phyloP scores from a whole-genome alignment of 352 stramenopile genomes.

The Pythium rishiriense region DNA sequence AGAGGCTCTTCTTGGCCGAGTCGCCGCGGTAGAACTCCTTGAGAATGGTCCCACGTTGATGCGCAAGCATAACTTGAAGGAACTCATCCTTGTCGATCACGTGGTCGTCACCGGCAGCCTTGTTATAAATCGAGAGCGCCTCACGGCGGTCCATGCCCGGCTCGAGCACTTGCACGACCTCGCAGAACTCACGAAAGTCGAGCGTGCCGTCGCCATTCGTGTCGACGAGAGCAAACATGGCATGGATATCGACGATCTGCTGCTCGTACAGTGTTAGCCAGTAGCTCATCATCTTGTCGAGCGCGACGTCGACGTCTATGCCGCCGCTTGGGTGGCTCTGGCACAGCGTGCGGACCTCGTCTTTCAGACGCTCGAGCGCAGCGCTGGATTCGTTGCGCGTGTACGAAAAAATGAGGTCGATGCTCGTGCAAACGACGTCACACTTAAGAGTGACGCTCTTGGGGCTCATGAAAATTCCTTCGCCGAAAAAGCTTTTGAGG shows the following conservation, averaged over 20 bases:
- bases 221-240: slow-evolving; percentile 72
- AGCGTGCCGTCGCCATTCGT: slow-evolving; percentile 67
- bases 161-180: slow-evolving; percentile 62
- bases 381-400: slow-evolving; percentile 44
- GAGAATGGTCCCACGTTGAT: slow-evolving; percentile 66
- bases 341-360: slow-evolving; percentile 49
- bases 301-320: slow-evolving; percentile 66
- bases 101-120: slow-evolving; percentile 63
- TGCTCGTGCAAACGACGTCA: slow-evolving; percentile 64
- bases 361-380: slow-evolving; percentile 49
- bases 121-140: slow-evolving; percentile 58
- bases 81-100: slow-evolving; percentile 85
- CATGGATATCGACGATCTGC: slow-evolving; percentile 76
- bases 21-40: slow-evolving; percentile 59
- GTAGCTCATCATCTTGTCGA: slow-evolving; percentile 81
- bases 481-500: slow-evolving; percentile 66
- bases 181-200: slow-evolving; percentile 75
- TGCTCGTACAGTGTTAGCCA: slow-evolving; percentile 79
- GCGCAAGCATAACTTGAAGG: slow-evolving; percentile 69
- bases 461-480: slow-evolving; percentile 62
- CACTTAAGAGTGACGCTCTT: slow-evolving; percentile 50
- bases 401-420: slow-evolving; percentile 77
- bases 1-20: slow-evolving; percentile 56
- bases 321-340: slow-evolving; percentile 21
- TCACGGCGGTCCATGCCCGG: slow-evolving; percentile 67